phyloP scores from a whole-genome alignment of 331 rosid genomes.

The Acacia pycnantha region DNA sequence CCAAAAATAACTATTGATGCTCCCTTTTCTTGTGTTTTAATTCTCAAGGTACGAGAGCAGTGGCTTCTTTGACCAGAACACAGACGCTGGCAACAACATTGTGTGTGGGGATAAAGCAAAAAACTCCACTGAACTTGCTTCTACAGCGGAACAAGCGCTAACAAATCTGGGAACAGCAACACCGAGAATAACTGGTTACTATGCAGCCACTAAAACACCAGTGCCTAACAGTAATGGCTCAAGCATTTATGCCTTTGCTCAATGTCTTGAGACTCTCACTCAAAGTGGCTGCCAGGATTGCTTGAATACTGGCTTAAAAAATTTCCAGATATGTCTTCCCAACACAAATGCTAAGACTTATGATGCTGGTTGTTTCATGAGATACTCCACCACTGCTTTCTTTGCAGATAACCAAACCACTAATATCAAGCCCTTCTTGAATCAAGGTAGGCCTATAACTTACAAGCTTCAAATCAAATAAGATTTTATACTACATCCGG shows the following conservation, averaged over 20 bases:
- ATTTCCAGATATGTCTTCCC: slow-evolving; percentile 52
- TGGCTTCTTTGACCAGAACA: slow-evolving; percentile 53
- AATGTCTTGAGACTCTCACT: slow-evolving; percentile 54
- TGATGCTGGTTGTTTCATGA: slow-evolving; percentile 72
- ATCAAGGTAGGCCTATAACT: slow-evolving; percentile 36
- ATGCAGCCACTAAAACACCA: slow-evolving; percentile 47
- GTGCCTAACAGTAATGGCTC: slow-evolving; percentile 21
- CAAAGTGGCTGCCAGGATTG: slow-evolving; percentile 51
- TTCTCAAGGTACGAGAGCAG: slow-evolving; percentile 58
- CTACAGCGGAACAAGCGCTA: slow-evolving; percentile 31
- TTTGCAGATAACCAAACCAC: slow-evolving; percentile 56
- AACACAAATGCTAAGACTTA: slow-evolving; percentile 49
- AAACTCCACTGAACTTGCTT: slow-evolving; percentile 28
- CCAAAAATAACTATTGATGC: background rate
- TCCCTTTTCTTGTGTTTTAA: background rate
- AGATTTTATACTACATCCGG: background rate
- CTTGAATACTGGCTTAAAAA: slow-evolving; percentile 48
- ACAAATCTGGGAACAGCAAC: slow-evolving; percentile 50
- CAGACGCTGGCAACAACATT: slow-evolving; percentile 49
- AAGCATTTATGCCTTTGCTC: slow-evolving; percentile 60
- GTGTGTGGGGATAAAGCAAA: slow-evolving; percentile 44
- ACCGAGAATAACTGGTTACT: slow-evolving; percentile 50
- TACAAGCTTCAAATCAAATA: background rate
- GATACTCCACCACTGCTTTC: slow-evolving; percentile 63
- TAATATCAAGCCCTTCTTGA: slow-evolving; percentile 45